Evolutionary conservation across 1,139 yeast species (phyloP).

Genomic region (Yamadazyma dendronema): DNA sequence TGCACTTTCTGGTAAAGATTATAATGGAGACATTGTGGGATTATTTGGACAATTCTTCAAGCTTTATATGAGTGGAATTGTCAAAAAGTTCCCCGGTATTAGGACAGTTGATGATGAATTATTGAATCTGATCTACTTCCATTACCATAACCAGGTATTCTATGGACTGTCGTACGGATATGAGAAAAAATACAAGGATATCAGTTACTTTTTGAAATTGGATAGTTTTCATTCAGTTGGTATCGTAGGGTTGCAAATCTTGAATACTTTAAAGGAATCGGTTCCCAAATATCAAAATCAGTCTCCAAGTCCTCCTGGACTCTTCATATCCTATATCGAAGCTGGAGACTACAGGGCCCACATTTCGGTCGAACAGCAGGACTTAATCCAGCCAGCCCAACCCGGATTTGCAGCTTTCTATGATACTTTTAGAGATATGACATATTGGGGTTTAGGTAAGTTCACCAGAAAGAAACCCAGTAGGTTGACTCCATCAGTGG

Average conservation of each 20-base stretch:
- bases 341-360: no score
- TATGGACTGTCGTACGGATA: neutral
- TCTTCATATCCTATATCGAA: no score
- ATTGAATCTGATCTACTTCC: neutral
- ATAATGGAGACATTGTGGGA: neutral
- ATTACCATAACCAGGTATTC: neutral
- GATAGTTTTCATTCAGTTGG: no score
- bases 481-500: constrained; percentile 3
- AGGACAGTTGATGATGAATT: neutral
- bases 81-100: neutral
- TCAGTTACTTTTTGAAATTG: no score
- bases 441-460: neutral
- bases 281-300: no score
- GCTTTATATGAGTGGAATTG: neutral
- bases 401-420: neutral
- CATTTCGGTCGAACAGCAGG: no score
- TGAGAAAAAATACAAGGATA: no score
- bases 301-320: no score
- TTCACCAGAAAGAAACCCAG: constrained; percentile 5
- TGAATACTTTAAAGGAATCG: no score
- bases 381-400: neutral
- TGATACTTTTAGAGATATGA: neutral
- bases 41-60: neutral
- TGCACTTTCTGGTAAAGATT: neutral
- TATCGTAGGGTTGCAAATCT: no score